phyloP scores from a whole-genome alignment of 352 stramenopile species.

The Phytophthora multivora region DNA sequence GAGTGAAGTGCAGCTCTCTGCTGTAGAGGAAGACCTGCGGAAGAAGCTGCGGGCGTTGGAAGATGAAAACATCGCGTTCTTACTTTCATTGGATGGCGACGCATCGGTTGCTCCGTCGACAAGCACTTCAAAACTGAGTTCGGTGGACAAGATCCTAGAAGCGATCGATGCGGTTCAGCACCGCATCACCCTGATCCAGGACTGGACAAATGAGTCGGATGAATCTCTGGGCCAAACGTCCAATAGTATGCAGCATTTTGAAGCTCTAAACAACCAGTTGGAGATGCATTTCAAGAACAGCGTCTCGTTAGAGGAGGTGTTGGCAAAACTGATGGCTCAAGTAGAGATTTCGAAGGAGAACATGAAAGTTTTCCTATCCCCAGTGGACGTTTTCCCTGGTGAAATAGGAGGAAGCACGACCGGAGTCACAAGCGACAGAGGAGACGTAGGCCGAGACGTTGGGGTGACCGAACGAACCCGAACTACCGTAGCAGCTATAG shows the following conservation, averaged over 20 bases:
- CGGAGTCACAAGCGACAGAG: slow-evolving; percentile 4
- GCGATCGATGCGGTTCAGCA: slow-evolving; percentile 58
- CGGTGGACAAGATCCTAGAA: slow-evolving; percentile 64
- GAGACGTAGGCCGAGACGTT: slow-evolving; percentile 4
- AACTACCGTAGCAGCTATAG: slow-evolving; percentile 47
- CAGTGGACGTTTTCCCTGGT: slow-evolving; percentile 51
- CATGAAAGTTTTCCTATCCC: slow-evolving; percentile 59
- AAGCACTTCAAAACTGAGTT: slow-evolving; percentile 16
- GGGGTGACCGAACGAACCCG: slow-evolving; percentile 41
- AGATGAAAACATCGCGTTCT: slow-evolving; percentile 78
- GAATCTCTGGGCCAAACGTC: slow-evolving; percentile 65
- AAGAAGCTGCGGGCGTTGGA: slow-evolving; percentile 64
- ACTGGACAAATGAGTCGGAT: slow-evolving; percentile 69
- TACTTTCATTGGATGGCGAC: slow-evolving; percentile 67
- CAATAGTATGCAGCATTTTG: slow-evolving; percentile 77
- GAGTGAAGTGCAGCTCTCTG: slow-evolving; percentile 50
- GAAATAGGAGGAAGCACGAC: slow-evolving; percentile 29
- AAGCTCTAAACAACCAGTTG: slow-evolving; percentile 79
- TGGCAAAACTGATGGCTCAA: slow-evolving; percentile 51
- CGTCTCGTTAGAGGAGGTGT: slow-evolving; percentile 59
- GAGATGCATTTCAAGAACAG: slow-evolving; percentile 86
- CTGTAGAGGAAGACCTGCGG: slow-evolving; percentile 60
- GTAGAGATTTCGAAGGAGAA: slow-evolving; percentile 62
- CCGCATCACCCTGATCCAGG: slow-evolving; percentile 46
- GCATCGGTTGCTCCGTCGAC: slow-evolving; percentile 4